phyloP scores from a whole-genome alignment of 2,329 filamentous ascomycete genomes.

The Chrysosphaeria jannelii region DNA sequence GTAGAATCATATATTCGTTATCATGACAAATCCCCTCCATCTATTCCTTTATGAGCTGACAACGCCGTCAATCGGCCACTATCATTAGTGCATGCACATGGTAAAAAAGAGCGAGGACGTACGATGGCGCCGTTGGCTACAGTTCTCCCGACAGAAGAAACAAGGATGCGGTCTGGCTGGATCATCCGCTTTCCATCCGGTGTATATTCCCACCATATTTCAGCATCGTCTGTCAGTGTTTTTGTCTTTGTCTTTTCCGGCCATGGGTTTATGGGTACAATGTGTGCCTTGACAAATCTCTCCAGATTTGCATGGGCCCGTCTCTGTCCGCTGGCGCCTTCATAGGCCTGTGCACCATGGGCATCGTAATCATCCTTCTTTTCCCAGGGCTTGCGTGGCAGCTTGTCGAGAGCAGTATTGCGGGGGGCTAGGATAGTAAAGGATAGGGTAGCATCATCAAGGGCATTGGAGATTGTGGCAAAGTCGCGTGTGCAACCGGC shows the following conservation, averaged over 20 bases:
- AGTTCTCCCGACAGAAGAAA: too few species aligned
- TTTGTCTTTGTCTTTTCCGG: conserved; percentile 29
- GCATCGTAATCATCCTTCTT: conserved; percentile 39
- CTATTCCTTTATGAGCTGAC: too few species aligned
- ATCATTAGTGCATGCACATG: too few species aligned
- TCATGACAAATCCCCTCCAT: too few species aligned
- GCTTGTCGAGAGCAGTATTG: conserved; percentile 47
- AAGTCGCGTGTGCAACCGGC: conserved; percentile 53
- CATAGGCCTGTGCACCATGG: conserved; percentile 41
- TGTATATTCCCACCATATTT: conserved; percentile 52
- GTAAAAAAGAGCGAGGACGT: too few species aligned
- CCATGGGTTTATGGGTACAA: conserved; percentile 54
- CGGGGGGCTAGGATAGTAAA: conserved; percentile 68
- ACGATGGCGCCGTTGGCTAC: too few species aligned
- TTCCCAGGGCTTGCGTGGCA: conserved; percentile 73
- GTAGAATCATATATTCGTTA: too few species aligned
- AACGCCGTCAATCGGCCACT: too few species aligned
- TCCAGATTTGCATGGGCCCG: conserved; percentile 48
- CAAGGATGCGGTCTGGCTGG: too few species aligned
- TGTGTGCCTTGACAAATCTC: conserved; percentile 62
- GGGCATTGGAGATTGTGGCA: conserved; percentile 31
- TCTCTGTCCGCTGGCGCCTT: conserved; percentile 42
- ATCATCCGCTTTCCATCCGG: conserved; percentile 36
- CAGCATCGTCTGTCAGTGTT: conserved; percentile 30
- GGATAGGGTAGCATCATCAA: conserved; percentile 35